These are phyloP conservation scores for Azolla pinnata DNA, from an alignment of 75 land plant species.

Conservation along the genomic window DNA sequence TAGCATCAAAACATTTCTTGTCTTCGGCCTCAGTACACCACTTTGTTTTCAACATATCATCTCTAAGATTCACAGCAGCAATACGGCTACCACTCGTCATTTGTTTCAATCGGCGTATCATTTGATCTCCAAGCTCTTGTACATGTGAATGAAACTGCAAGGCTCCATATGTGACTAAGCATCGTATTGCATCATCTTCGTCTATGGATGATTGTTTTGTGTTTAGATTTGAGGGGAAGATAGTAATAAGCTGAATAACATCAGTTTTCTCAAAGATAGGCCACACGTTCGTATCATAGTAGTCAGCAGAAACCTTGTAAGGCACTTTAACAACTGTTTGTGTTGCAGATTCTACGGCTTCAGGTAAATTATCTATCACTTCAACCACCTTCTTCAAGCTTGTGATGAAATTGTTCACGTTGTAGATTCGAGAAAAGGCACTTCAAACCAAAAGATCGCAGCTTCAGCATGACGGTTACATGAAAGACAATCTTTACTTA, in stretches of 20 bases:
- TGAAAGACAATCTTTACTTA: too few species aligned
- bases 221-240: constrained; percentile 3
- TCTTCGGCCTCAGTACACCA: constrained; percentile 8
- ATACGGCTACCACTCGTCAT: constrained; percentile 21
- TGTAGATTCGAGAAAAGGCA: constrained; percentile 25
- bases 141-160: constrained; percentile 19
- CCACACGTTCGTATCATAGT: constrained; percentile 21
- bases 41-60: constrained; percentile 18
- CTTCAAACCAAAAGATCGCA: too few species aligned
- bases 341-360: constrained; percentile 8
- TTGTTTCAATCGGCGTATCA: constrained; percentile 26
- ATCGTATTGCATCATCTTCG: constrained; percentile 21
- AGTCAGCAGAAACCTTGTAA: constrained; percentile 12
- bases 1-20: constrained; percentile 20
- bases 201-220: constrained; percentile 8
- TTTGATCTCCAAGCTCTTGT: constrained; percentile 22
- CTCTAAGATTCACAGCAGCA: constrained; percentile 21
- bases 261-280: constrained; percentile 18
- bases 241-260: constrained; percentile 13
- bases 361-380: constrained; percentile 27
- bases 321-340: constrained; percentile 19
- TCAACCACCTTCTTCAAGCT: constrained; percentile 29
- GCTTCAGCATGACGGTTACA: too few species aligned
- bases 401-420: constrained; percentile 25
- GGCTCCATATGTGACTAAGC: constrained; percentile 22